Percentiles rank a stretch among this genome's conserved stretches.
These are phyloP conservation scores for Wilcoxina mikolae DNA, from an alignment of 495 filamentous ascomycete genomes.

Conservation along the genomic window DNA sequence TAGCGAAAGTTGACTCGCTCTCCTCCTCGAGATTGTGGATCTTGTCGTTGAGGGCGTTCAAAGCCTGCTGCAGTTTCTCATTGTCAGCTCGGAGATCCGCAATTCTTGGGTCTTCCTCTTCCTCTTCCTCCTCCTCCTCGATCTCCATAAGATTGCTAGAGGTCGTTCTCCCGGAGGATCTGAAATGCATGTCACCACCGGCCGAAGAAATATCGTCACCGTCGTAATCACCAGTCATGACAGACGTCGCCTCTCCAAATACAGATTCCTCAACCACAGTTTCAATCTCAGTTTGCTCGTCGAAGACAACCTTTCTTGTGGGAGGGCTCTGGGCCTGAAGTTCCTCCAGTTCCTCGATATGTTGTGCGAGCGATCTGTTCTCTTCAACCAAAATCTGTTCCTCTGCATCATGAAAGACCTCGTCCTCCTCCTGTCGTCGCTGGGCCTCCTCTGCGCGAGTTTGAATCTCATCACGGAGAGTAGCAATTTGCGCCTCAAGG, in stretches of 20 bases:
- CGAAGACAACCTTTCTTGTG: constrained; percentile 11
- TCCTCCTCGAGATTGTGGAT: constrained; percentile 18
- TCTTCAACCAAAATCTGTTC: constrained; percentile 28
- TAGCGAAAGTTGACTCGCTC: not conserved
- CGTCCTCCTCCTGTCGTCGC: constrained; percentile 25
- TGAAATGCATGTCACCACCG: not conserved
- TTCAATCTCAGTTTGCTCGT: not conserved
- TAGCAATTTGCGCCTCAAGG: constrained; percentile 23
- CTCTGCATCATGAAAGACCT: constrained; percentile 28
- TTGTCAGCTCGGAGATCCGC: constrained; percentile 19
- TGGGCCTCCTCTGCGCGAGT: constrained; percentile 22
- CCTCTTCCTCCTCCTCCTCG: constrained; percentile 5
- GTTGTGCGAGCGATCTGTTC: constrained; percentile 13
- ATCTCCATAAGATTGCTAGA: constrained; percentile 3
- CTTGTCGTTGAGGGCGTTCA: constrained; percentile 9
- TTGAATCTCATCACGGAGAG: constrained; percentile 22
- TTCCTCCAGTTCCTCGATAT: constrained; percentile 16
- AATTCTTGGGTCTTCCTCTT: constrained; percentile 5
- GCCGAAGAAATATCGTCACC: not conserved
- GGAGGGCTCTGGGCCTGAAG: constrained; percentile 5
- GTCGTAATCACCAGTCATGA: constrained; percentile 1
- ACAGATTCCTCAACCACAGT: constrained; percentile 2
- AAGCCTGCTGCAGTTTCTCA: constrained; percentile 10
- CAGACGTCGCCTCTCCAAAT: constrained; percentile 1
- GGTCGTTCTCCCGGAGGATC: not conserved